phyloP scores from a whole-genome alignment of 2,329 filamentous ascomycete species.

The Curvularia verruculosa region DNA sequence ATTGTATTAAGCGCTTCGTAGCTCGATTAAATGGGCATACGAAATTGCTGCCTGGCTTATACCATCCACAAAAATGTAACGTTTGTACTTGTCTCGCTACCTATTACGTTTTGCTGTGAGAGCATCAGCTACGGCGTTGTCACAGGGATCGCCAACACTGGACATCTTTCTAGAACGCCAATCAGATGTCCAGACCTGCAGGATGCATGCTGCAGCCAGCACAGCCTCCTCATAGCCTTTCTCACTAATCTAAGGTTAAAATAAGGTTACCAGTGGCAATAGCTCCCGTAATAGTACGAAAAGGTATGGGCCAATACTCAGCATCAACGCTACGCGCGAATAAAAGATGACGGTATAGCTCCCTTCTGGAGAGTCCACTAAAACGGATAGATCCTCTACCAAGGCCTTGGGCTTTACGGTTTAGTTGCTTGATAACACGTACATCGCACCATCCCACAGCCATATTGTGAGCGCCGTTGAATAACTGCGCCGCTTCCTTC shows the following conservation, averaged over 20 bases:
- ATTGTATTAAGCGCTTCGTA: neutral
- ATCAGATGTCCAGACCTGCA: neutral
- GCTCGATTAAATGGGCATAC: neutral
- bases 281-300: conserved; percentile 43
- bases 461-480: conserved; percentile 34
- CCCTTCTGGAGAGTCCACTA: conserved; percentile 51
- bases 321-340: conserved; percentile 54
- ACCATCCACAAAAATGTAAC: neutral
- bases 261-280: conserved; percentile 22
- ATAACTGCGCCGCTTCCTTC: conserved; percentile 30
- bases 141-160: neutral
- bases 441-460: conserved; percentile 33
- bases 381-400: conserved; percentile 53
- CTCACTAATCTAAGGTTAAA: conserved; percentile 30
- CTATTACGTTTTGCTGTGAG: neutral
- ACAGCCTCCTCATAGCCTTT: conserved; percentile 38
- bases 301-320: conserved; percentile 45
- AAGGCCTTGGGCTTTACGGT: conserved; percentile 53
- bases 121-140: neutral
- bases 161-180: neutral
- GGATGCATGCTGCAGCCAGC: conserved; percentile 36
- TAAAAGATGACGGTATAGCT: conserved; percentile 54
- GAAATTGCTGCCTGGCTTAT: neutral
- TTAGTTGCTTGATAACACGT: conserved; percentile 39
- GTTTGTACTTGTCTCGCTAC: neutral